These are phyloP conservation scores for Phytophthora aleatoria DNA, from an alignment of 352 stramenopile species.

Conservation along the genomic window DNA sequence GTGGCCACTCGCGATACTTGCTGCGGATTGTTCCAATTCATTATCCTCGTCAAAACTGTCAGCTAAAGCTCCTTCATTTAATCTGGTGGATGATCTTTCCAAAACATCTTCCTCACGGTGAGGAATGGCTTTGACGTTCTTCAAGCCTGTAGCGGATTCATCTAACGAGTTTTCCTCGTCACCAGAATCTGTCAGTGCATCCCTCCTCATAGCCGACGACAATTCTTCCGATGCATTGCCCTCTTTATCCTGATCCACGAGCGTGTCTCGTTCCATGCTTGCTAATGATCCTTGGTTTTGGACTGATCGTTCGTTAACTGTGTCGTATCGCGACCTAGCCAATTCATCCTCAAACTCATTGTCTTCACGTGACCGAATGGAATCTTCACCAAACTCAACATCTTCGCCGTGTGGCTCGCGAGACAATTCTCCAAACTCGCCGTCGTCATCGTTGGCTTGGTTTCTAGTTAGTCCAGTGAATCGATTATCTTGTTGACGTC, in stretches of 20 bases:
- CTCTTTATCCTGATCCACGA: conserved; percentile 1
- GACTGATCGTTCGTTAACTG: not conserved
- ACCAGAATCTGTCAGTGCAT: not conserved
- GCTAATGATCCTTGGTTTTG: not conserved
- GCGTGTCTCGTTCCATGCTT: not conserved
- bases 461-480: not conserved
- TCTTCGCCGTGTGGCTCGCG: conserved; percentile 2
- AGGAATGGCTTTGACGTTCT: not conserved
- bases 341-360: not conserved
- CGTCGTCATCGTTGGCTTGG: conserved; percentile 8
- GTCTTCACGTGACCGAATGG: conserved; percentile 4
- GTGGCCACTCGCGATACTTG: not conserved
- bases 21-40: conserved; percentile 3
- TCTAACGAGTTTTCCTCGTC: conserved; percentile 2
- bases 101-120: not conserved
- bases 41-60: conserved; percentile 2
- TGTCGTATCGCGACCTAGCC: conserved; percentile 1
- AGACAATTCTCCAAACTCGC: conserved; percentile 17
- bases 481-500: conserved; percentile 16
- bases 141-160: not conserved
- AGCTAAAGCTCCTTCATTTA: not conserved
- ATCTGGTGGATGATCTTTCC: not conserved
- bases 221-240: conserved; percentile 1
- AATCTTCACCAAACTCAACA: conserved; percentile 14
- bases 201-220: not conserved